Percentiles rank a stretch among this genome's conserved stretches.
phyloP scores from a whole-genome alignment of 257 asterid species.

The Solanum ahanhuiri region DNA sequence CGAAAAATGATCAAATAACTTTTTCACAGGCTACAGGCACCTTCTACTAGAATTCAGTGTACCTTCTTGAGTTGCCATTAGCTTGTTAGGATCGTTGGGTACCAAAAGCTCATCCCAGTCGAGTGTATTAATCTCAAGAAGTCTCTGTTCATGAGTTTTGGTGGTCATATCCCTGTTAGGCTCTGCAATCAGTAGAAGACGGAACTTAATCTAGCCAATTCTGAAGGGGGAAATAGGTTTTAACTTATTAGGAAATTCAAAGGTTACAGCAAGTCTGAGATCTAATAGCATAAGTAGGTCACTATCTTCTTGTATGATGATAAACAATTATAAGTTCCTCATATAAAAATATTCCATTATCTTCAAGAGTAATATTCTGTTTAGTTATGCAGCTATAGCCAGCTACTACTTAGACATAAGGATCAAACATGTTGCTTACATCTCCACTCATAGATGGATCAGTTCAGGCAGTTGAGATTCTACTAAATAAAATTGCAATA shows the following conservation, averaged over 20 bases:
- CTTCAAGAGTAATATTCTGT: not conserved
- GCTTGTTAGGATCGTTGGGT: slow-evolving; percentile 46
- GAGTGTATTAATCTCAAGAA: slow-evolving; percentile 82
- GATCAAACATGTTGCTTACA: not conserved
- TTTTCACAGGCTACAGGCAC: not conserved
- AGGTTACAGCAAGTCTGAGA: not conserved
- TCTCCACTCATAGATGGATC: not conserved
- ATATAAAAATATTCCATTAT: not conserved
- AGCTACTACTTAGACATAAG: not conserved
- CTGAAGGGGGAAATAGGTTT: not conserved
- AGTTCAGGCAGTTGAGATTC: not conserved
- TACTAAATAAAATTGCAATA: not conserved
- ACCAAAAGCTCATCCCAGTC: slow-evolving; percentile 97
- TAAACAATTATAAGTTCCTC: not conserved
- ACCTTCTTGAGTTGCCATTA: slow-evolving; percentile 53
- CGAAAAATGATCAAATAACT: not conserved
- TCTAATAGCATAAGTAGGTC: not conserved
- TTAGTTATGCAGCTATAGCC: not conserved
- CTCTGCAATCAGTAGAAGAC: slow-evolving; percentile 35
- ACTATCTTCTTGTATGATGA: not conserved
- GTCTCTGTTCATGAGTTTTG: slow-evolving; percentile 59
- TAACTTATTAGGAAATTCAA: not conserved
- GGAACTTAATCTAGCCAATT: slow-evolving; percentile 7
- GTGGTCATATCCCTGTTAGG: slow-evolving; percentile 25
- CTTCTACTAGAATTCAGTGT: not conserved